Evolutionary conservation across 176 grass and related monocot genomes (phyloP).

Genomic region (Bromus sterilis): DNA sequence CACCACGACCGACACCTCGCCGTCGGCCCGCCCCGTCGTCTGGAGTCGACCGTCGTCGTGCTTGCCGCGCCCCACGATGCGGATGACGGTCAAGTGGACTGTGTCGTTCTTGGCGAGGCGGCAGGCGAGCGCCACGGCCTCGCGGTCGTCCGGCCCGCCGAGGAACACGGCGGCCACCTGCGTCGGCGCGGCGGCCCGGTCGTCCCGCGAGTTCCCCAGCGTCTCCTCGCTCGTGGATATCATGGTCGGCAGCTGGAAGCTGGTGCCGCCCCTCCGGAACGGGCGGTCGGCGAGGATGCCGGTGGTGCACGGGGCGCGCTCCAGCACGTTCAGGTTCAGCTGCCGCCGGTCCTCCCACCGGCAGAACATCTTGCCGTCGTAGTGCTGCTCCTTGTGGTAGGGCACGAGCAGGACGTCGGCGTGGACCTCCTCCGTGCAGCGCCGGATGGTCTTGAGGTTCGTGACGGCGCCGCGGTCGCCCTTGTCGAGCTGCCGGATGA

Average conservation of each 20-base stretch:
- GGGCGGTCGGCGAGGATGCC: slow-evolving; percentile 33
- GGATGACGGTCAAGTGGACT: slow-evolving; percentile 6
- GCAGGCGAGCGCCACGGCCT: slow-evolving; percentile 30
- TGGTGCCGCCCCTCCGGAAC: slow-evolving; percentile 22
- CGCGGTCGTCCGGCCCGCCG: slow-evolving; percentile 38
- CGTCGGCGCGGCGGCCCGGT: background rate
- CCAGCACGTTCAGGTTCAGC: slow-evolving; percentile 18
- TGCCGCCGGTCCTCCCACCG: slow-evolving; percentile 6
- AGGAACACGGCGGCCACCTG: slow-evolving; percentile 35
- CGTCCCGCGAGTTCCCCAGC: background rate
- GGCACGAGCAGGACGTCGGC: slow-evolving; percentile 17
- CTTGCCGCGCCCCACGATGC: slow-evolving; percentile 5
- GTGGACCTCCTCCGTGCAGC: slow-evolving; percentile 18
- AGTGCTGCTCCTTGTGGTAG: slow-evolving; percentile 40
- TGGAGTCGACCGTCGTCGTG: background rate
- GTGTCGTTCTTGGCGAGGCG: slow-evolving; percentile 26
- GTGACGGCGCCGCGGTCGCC: slow-evolving; percentile 14
- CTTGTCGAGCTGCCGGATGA: slow-evolving; percentile 19
- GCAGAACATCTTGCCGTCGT: slow-evolving; percentile 42
- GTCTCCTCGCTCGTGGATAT: background rate
- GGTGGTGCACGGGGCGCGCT: slow-evolving; percentile 11
- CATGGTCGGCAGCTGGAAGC: slow-evolving; percentile 17
- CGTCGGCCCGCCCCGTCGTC: background rate
- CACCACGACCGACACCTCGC: slow-evolving; percentile 15
- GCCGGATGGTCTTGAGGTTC: slow-evolving; percentile 24